Evolutionary conservation across 148 eudicot genomes (phyloP), one percentile per base, ranked within the genome.

Genomic region (Nyssa sinensis): DNA sequence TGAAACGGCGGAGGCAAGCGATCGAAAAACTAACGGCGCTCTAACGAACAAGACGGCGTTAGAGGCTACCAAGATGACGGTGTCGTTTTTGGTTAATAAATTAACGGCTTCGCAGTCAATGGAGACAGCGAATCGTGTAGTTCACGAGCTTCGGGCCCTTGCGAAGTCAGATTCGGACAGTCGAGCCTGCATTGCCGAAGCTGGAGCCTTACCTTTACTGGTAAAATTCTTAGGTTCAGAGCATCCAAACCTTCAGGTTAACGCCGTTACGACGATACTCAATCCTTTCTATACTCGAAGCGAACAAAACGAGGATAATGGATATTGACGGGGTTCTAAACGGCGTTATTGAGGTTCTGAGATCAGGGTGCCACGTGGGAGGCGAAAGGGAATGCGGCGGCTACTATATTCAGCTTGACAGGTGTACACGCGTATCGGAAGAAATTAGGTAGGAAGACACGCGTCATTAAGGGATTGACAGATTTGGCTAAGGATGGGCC

Each of bases 321-420:
- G 98, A 92, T 74, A 87, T 86, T 0, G 96, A 90, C 21, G 91
- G 90, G 0, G 93, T 89, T 3, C 55, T 92, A 0, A 86, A 86
- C 72, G 98, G 97, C 24, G 81, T 94, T 11, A 81, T 88, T 30
- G 92, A 88, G 66, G 97, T 88, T 61, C 70, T 94, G 16, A 86
- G 90, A 12, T 84, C 88, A 1, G 98, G n/a, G 97, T 35, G 89
- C 87, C 31, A 86, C 93, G 12, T 92, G 96, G 97, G 98, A 94
- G 79, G 97, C 98, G 14, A 94, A 92, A 77, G 97, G 89, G 2
- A 94, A 94, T 69, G 98, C 98, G 9, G 98, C 98, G 0, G 97
- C 97, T 1, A 85, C 98, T 5, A 64, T 94, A 12, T 92, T 88
- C 76, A 94, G 97, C 77, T 65, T 94, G 47, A 82, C 90, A 0